phyloP scores from a whole-genome alignment of 2,329 filamentous ascomycete genomes.

The Rhinocladiella mackenziei region DNA sequence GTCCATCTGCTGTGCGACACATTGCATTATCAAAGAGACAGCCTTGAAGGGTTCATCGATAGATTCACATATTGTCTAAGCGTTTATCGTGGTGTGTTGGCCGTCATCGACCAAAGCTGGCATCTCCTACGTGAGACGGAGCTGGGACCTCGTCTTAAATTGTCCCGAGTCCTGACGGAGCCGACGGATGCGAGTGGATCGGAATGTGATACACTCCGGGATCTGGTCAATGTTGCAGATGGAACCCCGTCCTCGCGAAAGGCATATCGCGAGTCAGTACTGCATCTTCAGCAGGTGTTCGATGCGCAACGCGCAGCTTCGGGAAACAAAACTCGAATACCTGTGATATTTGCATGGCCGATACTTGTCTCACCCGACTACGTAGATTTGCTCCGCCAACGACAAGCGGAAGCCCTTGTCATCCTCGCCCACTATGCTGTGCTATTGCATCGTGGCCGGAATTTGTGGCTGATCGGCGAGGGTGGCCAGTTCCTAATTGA shows the following conservation, averaged over 20 bases:
- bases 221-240: slow-evolving; percentile 13
- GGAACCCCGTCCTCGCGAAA: slow-evolving; percentile 5
- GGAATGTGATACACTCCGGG: slow-evolving; percentile 13
- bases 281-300: slow-evolving; percentile 18
- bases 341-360: slow-evolving; percentile 33
- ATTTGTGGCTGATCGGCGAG: slow-evolving; percentile 20
- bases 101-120: slow-evolving; percentile 13
- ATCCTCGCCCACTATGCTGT: slow-evolving; percentile 32
- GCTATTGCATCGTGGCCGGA: slow-evolving; percentile 25
- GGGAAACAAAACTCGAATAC: neutral
- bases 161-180: slow-evolving; percentile 1
- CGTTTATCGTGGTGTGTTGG: slow-evolving; percentile 30
- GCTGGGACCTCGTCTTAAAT: slow-evolving; percentile 12
- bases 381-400: slow-evolving; percentile 35
- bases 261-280: slow-evolving; percentile 18
- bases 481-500: slow-evolving; percentile 30
- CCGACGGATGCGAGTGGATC: neutral
- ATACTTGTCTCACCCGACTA: slow-evolving; percentile 34
- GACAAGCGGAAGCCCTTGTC: slow-evolving; percentile 35
- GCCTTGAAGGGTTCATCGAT: slow-evolving; percentile 38
- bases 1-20: slow-evolving; percentile 44
- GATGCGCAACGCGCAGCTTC: slow-evolving; percentile 4
- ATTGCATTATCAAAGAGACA: slow-evolving; percentile 37
- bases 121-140: slow-evolving; percentile 15
- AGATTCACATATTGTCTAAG: slow-evolving; percentile 29